Evolutionary conservation across 495 filamentous ascomycete species (phyloP).

Genomic region (Aspergillus panamensis): DNA sequence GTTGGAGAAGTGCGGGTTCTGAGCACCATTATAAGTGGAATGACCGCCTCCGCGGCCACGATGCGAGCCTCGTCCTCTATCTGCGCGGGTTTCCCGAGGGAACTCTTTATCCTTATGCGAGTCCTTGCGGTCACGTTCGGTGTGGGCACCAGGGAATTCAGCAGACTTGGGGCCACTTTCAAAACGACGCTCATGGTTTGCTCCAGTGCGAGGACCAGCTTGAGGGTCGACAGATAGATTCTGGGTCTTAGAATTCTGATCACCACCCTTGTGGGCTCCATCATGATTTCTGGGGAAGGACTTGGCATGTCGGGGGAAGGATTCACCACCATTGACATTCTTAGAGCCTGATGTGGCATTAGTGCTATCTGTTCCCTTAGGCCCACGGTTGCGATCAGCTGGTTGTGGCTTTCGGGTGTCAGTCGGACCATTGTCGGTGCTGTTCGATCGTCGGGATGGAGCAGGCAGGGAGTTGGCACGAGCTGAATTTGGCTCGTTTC

Average conservation of each 20-base stretch:
- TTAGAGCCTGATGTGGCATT: conserved; percentile 12
- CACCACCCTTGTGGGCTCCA: conserved; percentile 27
- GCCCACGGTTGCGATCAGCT: conserved; percentile 33
- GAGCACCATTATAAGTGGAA: conserved; percentile 35
- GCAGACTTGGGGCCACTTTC: conserved; percentile 41
- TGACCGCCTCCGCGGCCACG: conserved; percentile 52
- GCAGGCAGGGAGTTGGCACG: conserved; percentile 45
- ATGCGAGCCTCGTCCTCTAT: conserved; percentile 53
- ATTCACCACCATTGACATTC: conserved; percentile 29
- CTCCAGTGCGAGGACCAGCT: conserved; percentile 28
- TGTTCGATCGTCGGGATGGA: conserved; percentile 38
- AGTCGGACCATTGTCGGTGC: conserved; percentile 30
- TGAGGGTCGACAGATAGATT: conserved; percentile 38
- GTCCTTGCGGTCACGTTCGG: conserved; percentile 24
- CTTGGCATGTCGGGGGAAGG: conserved; percentile 33
- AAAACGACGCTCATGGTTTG: conserved; percentile 33
- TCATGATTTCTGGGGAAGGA: conserved; percentile 35
- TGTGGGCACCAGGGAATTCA: conserved; percentile 32
- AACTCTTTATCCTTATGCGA: conserved; percentile 31
- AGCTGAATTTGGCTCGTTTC: conserved; percentile 34
- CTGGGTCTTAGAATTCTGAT: conserved; percentile 28
- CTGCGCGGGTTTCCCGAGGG: conserved; percentile 45
- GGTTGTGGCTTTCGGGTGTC: conserved; percentile 37
- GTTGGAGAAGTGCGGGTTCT: conserved; percentile 48
- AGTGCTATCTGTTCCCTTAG: conserved; percentile 35